phyloP scores from a whole-genome alignment of 2,329 filamentous ascomycete species.

The Dryadomyces quercus-mongolicae region DNA sequence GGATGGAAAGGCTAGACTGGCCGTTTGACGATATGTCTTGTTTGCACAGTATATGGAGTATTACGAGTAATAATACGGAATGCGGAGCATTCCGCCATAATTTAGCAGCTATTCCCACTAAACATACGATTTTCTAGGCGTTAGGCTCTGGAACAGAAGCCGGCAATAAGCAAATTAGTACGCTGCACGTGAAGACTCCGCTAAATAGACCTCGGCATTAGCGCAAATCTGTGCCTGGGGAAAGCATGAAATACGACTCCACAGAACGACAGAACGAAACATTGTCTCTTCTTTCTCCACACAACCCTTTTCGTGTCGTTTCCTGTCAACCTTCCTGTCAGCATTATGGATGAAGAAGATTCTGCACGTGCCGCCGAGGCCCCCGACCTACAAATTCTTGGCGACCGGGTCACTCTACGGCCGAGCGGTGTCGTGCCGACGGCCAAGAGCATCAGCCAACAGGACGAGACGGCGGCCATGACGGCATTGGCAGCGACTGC shows the following conservation, averaged over 20 bases:
- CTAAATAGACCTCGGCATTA: constrained; percentile 9
- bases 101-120: too few species aligned
- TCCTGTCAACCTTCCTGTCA: background rate
- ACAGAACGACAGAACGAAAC: too few species aligned
- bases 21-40: too few species aligned
- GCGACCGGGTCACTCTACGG: constrained; percentile 62
- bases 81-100: too few species aligned
- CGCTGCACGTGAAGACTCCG: constrained; percentile 1
- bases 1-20: too few species aligned
- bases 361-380: constrained; percentile 39
- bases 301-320: background rate
- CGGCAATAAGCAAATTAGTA: too few species aligned
- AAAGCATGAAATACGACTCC: background rate
- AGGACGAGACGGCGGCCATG: too few species aligned
- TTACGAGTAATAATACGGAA: too few species aligned
- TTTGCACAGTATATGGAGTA: too few species aligned
- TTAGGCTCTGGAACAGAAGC: too few species aligned
- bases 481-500: too few species aligned
- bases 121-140: too few species aligned
- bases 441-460: background rate
- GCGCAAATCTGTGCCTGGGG: background rate
- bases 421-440: constrained; percentile 51
- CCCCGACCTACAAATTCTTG: constrained; percentile 67
- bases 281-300: background rate
- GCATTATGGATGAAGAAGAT: constrained; percentile 18